Percentiles rank a stretch among this genome's conserved stretches.
These are phyloP conservation scores for Huntiella decipiens DNA, from an alignment of 2,329 filamentous ascomycete genomes.

Conservation along the genomic window DNA sequence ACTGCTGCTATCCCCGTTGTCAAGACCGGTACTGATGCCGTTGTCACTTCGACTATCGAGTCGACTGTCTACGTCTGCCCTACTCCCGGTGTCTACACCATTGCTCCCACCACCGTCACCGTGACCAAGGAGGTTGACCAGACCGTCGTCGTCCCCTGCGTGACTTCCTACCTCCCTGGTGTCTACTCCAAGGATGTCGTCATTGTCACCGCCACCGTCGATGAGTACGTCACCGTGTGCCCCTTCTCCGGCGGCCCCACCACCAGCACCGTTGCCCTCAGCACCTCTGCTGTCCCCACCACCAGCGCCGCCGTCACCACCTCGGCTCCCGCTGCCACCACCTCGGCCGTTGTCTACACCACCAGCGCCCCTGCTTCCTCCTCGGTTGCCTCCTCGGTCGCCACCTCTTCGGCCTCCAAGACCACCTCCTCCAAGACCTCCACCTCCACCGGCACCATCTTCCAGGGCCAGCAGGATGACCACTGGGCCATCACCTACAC, in stretches of 20 bases:
- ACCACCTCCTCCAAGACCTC: slow-evolving; percentile 11
- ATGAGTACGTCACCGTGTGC: slow-evolving; percentile 50
- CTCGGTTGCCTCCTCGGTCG: not conserved
- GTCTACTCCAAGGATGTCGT: slow-evolving; percentile 53
- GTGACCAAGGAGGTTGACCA: slow-evolving; percentile 30
- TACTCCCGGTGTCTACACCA: slow-evolving; percentile 54
- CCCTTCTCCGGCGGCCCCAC: slow-evolving; percentile 28
- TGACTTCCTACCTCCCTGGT: slow-evolving; percentile 45
- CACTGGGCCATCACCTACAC: slow-evolving; percentile 68
- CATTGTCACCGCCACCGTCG: slow-evolving; percentile 50
- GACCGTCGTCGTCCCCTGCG: slow-evolving; percentile 44
- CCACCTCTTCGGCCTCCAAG: slow-evolving; percentile 14
- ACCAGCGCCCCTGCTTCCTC: not conserved
- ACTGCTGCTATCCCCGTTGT: slow-evolving; percentile 51
- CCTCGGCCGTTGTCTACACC: not conserved
- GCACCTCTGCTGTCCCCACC: slow-evolving; percentile 16
- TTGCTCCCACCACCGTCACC: slow-evolving; percentile 46
- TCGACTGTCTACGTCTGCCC: slow-evolving; percentile 58
- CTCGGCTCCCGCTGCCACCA: slow-evolving; percentile 14
- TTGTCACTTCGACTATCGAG: slow-evolving; percentile 47
- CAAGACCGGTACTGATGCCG: slow-evolving; percentile 34
- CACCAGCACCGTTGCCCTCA: slow-evolving; percentile 16
- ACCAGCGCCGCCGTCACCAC: slow-evolving; percentile 15
- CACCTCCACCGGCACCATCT: slow-evolving; percentile 15
- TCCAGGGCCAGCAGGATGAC: slow-evolving; percentile 25